Evolutionary conservation across 2,329 filamentous ascomycete genomes (phyloP), one percentile per base, ranked within the genome.

Genomic region (Colletotrichum caudatum): DNA sequence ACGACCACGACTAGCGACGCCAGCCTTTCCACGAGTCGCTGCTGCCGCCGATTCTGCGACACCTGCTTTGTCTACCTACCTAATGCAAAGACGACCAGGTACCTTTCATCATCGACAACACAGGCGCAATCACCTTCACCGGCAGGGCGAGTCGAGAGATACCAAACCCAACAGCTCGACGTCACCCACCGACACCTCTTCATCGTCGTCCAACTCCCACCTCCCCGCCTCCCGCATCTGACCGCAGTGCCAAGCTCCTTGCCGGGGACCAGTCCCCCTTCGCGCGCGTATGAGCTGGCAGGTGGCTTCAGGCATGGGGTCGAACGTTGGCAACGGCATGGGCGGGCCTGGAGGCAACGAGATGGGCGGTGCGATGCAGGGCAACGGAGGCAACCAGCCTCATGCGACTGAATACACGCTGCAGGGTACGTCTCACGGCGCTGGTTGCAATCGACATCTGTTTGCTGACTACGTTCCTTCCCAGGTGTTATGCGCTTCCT

Each of bases 401-500:
- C 86, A 86, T 76, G 87, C 87, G 73, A 90, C 88, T 73, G 88
- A 90, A 76, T 90, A 90, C 76, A 90, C 88, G 8, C 81, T 90
- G 48, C 88, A 90, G 81, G 88, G 83, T 84, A 69, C 50, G 76
- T 74, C 26, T 35, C 50, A 16, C 16, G 20, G 33, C 35, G n/a
- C 35, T 9, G 37, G 39, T n/a, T 8, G 37, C 14, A 7, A 23
- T 12, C 23, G 14, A 23, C 20, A 46, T n/a, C 67, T 20, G 12
- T 60, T 59, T 64, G 48, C 50, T 67, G 46, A 65, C 35, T 41
- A 46, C 11, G 7, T 12, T 11, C 35, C 46, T 60, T 64, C 51
- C 12, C 62, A 96, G 94, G 96, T 79, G 96, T 99, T 48, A 99
- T 99, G 96, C 95, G 96, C 82, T 99, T 99, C 81, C 90, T 99